Conservation (phyloP, 345 rosid genomes). For the Camelina sativa region DNA sequence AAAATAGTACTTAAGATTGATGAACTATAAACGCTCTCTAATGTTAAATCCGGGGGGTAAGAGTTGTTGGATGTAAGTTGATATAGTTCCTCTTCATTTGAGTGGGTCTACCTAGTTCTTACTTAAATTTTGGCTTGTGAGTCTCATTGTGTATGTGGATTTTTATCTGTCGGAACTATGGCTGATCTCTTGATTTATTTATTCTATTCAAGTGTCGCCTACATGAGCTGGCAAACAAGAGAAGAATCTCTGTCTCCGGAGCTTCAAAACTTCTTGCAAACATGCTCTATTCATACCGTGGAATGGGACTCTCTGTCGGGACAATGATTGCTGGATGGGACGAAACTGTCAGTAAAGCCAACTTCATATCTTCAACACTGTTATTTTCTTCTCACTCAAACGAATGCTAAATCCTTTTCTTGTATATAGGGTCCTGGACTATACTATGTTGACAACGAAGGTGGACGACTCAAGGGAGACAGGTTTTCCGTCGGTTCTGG, state of each 20-base stretch:
- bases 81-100: background rate
- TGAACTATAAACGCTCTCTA: slow-evolving; percentile 1
- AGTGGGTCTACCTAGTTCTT: slow-evolving; percentile 2
- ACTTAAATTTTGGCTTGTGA: background rate
- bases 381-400: slow-evolving; percentile 21
- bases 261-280: slow-evolving; percentile 99
- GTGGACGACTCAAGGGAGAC: slow-evolving; percentile 94
- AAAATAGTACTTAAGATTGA: background rate
- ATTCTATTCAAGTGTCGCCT: slow-evolving; percentile 74
- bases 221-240: slow-evolving; percentile 97
- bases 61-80: slow-evolving; percentile 16
- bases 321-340: slow-evolving; percentile 99
- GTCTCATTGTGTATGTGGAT: background rate
- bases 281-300: slow-evolving; percentile 94
- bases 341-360: slow-evolving; percentile 69
- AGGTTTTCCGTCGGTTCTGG: slow-evolving; percentile 99
- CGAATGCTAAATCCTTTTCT: slow-evolving; percentile 6
- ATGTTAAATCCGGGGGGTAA: slow-evolving; percentile 1
- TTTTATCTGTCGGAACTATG: background rate
- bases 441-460: slow-evolving; percentile 98
- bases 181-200: slow-evolving; percentile 36
- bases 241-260: slow-evolving; percentile 96
- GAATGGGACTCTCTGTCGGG: slow-evolving; percentile 98
- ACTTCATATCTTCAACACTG: slow-evolving; percentile 25
- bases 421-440: slow-evolving; percentile 88